A percentile compares a stretch with the other conserved stretches of the same genome.
Conservation (phyloP, 2,329 filamentous ascomycete genomes). For the Diaporthe sp. region DNA sequence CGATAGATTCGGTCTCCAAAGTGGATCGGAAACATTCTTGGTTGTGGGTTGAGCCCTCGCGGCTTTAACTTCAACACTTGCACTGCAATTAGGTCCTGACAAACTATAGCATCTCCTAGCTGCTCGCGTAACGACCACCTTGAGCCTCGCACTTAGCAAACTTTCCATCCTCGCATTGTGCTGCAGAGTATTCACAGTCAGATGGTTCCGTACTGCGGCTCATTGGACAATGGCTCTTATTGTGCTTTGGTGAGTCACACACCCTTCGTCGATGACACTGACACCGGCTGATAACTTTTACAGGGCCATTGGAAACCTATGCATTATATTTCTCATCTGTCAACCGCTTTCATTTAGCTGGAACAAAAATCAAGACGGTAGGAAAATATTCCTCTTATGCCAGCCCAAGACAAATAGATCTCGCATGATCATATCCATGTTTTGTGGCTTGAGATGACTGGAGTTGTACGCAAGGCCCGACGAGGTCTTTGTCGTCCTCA, state of each 20-base stretch:
- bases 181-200: conserved; percentile 25
- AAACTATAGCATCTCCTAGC: conserved; percentile 14
- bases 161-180: conserved; percentile 27
- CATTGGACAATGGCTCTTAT: conserved; percentile 6
- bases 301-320: conserved; percentile 20
- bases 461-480: neutral
- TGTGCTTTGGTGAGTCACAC: conserved; percentile 15
- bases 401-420: neutral
- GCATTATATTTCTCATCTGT: conserved; percentile 13
- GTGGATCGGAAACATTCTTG: conserved; percentile 1
- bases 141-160: conserved; percentile 31
- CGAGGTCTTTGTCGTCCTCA: neutral
- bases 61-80: neutral
- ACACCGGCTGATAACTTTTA: neutral
- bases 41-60: neutral
- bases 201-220: conserved; percentile 20
- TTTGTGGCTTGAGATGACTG: neutral
- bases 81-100: neutral
- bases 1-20: conserved; percentile 22
- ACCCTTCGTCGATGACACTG: neutral
- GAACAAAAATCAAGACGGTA: conserved; percentile 9
- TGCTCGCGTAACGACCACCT: conserved; percentile 13
- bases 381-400: neutral
- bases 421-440: neutral
- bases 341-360: conserved; percentile 35